A percentile compares a stretch with the other conserved stretches of the same genome.
These are phyloP conservation scores for Helichrysum umbraculigerum DNA, from an alignment of 129 eudicot species.

Conservation along the genomic window DNA sequence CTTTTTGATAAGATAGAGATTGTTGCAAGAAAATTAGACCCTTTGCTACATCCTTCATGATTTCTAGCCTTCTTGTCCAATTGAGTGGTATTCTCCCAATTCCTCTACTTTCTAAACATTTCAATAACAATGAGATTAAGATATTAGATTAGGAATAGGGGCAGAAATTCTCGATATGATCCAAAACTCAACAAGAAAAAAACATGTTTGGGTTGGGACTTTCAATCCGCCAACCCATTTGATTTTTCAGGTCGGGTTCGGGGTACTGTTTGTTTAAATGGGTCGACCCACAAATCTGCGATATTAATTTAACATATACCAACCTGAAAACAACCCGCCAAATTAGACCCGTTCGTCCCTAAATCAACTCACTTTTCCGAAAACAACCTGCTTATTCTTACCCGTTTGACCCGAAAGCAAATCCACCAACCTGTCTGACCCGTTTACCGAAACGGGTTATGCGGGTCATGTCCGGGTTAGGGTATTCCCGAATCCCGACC, in stretches of 20 bases:
- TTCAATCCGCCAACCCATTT: background rate
- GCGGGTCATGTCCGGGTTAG: background rate
- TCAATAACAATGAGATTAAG: background rate
- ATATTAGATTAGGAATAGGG: background rate
- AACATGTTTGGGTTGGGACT: background rate
- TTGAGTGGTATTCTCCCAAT: conserved; percentile 51
- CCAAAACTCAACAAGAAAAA: background rate
- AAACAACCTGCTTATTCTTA: background rate
- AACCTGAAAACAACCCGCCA: background rate
- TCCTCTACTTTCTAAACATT: conserved; percentile 51
- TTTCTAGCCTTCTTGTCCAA: conserved; percentile 64
- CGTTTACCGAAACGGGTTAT: background rate
- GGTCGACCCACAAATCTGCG: too few species aligned
- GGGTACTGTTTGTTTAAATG: too few species aligned
- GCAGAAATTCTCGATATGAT: too few species aligned
- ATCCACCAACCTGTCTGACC: background rate
- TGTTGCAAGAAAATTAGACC: conserved; percentile 55
- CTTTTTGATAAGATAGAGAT: conserved; percentile 53
- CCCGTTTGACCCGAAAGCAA: background rate
- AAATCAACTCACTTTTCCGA: background rate
- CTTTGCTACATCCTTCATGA: conserved; percentile 65
- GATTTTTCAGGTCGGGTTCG: too few species aligned
- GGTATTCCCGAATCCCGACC: background rate
- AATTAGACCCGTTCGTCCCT: background rate
- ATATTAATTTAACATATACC: too few species aligned